Percentiles rank a stretch among this genome's conserved stretches.
Conservation (phyloP, 805 yeast genomes). For the Candida chauliodis region DNA sequence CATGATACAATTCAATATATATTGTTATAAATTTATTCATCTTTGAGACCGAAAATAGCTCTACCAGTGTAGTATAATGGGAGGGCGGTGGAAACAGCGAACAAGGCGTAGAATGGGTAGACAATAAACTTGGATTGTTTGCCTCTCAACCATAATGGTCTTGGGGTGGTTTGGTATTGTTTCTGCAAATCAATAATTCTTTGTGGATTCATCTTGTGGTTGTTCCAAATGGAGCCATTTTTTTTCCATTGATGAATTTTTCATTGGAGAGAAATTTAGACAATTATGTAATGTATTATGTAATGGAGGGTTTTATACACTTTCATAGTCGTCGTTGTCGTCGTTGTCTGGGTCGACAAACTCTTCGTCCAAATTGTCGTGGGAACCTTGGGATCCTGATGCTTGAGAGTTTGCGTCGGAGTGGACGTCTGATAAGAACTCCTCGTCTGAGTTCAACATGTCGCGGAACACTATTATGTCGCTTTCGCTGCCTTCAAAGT, state of each 20-base stretch:
- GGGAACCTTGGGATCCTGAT: too few relatives aligned
- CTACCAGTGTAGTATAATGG: constrained; percentile 70
- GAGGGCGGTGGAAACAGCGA: constrained; percentile 61
- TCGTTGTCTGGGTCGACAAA: too few relatives aligned
- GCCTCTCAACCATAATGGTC: constrained; percentile 45
- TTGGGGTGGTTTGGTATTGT: constrained; percentile 40
- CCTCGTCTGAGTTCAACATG: too few relatives aligned
- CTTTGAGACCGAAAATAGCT: constrained; percentile 70
- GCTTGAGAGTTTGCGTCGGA: too few relatives aligned
- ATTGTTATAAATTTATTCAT: constrained; percentile 5
- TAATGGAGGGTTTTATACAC: background rate
- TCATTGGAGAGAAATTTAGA: background rate
- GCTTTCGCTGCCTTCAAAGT: too few relatives aligned
- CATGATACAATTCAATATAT: background rate
- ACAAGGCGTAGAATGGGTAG: constrained; percentile 76
- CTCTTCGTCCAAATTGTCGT: too few relatives aligned
- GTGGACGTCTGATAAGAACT: too few relatives aligned
- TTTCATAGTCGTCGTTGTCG: background rate
- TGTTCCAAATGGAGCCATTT: constrained; percentile 5
- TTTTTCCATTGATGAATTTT: constrained; percentile 1
- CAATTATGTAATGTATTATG: background rate
- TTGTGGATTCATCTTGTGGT: constrained; percentile 38
- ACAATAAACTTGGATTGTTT: constrained; percentile 58
- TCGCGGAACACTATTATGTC: too few relatives aligned
- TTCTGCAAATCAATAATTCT: constrained; percentile 45